These are phyloP conservation scores for Aplosporella prunicola DNA, from an alignment of 2,329 filamentous ascomycete genomes.

Conservation along the genomic window DNA sequence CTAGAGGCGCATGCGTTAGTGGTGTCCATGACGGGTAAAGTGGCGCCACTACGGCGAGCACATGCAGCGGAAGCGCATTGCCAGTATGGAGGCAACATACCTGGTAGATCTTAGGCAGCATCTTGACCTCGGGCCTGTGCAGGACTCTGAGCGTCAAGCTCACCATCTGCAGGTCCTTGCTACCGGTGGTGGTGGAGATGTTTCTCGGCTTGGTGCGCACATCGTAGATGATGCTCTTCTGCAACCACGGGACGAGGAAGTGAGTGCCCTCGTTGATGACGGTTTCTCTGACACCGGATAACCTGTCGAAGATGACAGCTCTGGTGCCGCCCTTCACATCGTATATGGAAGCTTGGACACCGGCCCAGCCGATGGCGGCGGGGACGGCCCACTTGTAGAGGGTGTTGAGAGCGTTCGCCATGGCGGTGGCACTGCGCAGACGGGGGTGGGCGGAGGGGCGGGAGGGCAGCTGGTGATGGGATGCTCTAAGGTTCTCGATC, in stretches of 20 bases:
- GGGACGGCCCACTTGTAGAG: slow-evolving; percentile 67
- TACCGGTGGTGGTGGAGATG: slow-evolving; percentile 93
- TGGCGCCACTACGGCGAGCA: too few relatives aligned
- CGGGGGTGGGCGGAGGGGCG: background rate
- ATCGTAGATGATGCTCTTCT: slow-evolving; percentile 90
- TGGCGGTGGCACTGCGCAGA: slow-evolving; percentile 5
- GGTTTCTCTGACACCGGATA: slow-evolving; percentile 83
- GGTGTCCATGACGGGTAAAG: too few relatives aligned
- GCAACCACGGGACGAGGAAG: slow-evolving; percentile 91
- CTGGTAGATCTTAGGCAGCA: slow-evolving; percentile 96
- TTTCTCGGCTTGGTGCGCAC: slow-evolving; percentile 95
- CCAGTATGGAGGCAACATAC: slow-evolving; percentile 49
- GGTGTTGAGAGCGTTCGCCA: slow-evolving; percentile 29
- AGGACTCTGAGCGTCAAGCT: slow-evolving; percentile 93
- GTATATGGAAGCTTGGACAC: slow-evolving; percentile 77
- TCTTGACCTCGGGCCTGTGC: slow-evolving; percentile 86
- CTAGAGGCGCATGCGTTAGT: too few relatives aligned
- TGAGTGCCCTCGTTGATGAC: slow-evolving; percentile 96
- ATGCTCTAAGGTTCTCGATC: slow-evolving; percentile 1
- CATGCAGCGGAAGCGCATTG: too few relatives aligned
- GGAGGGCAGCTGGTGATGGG: background rate
- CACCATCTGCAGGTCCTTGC: slow-evolving; percentile 99
- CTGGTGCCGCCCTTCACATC: slow-evolving; percentile 91
- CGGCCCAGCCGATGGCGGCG: slow-evolving; percentile 54
- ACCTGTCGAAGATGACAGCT: slow-evolving; percentile 94